Conservation (phyloP, 2,329 filamentous ascomycete species). For the Talaromyces islandicus region DNA sequence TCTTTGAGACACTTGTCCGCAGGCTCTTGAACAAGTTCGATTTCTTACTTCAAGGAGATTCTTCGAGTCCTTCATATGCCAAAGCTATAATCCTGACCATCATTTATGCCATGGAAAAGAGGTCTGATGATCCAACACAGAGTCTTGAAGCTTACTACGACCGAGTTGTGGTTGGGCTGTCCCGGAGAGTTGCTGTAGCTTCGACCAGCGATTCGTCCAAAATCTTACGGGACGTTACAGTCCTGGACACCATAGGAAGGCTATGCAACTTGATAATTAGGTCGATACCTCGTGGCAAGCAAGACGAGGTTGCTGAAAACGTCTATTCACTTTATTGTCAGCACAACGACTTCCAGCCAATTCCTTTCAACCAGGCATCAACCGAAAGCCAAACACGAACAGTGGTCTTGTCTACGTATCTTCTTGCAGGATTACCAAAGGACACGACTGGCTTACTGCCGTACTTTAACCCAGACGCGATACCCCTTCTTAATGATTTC, state of each 20-base stretch:
- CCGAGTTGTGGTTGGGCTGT: slow-evolving; percentile 45
- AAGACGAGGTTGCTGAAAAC: slow-evolving; percentile 47
- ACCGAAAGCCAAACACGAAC: slow-evolving; percentile 35
- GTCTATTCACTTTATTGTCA: slow-evolving; percentile 47
- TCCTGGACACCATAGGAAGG: slow-evolving; percentile 55
- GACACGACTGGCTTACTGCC: slow-evolving; percentile 25
- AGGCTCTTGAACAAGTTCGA: slow-evolving; percentile 59
- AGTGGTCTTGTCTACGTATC: slow-evolving; percentile 53
- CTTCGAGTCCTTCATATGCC: slow-evolving; percentile 48
- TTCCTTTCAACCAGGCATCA: slow-evolving; percentile 28
- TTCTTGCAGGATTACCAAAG: slow-evolving; percentile 48
- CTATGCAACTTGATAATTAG: slow-evolving; percentile 56
- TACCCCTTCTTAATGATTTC: slow-evolving; percentile 30
- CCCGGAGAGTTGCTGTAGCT: slow-evolving; percentile 33
- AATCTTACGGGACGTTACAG: slow-evolving; percentile 44
- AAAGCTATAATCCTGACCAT: slow-evolving; percentile 55
- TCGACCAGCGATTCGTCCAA: slow-evolving; percentile 27
- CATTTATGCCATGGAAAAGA: slow-evolving; percentile 55
- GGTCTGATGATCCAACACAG: slow-evolving; percentile 36
- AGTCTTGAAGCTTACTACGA: slow-evolving; percentile 43
- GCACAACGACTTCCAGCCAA: slow-evolving; percentile 24
- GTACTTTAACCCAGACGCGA: slow-evolving; percentile 21
- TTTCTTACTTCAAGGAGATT: slow-evolving; percentile 44
- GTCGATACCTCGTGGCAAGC: slow-evolving; percentile 47
- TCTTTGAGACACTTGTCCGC: slow-evolving; percentile 59